Evolutionary conservation across 2,329 filamentous ascomycete species (phyloP).

Genomic region (Didymella sp.): DNA sequence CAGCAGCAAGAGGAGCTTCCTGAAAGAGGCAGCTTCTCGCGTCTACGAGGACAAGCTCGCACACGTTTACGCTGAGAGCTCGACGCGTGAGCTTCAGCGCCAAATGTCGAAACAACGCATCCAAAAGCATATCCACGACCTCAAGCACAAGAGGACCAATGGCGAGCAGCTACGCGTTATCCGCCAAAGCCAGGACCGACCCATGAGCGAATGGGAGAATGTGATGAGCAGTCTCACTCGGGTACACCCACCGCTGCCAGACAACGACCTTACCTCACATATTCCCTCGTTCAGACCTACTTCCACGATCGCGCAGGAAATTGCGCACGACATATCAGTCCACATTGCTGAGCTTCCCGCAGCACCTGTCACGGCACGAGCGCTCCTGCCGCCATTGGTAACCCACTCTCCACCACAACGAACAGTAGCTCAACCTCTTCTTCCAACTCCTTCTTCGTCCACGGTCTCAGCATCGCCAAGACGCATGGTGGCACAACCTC

Average conservation of each 20-base stretch:
- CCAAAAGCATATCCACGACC: conserved; percentile 53
- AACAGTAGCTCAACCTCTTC: conserved; percentile 39
- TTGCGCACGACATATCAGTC: conserved; percentile 17
- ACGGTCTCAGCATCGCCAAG: conserved; percentile 31
- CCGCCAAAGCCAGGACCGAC: conserved; percentile 52
- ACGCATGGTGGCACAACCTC: conserved; percentile 38
- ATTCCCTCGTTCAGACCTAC: conserved; percentile 36
- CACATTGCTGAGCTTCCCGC: conserved; percentile 32
- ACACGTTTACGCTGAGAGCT: conserved; percentile 43
- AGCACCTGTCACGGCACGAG: conserved; percentile 2
- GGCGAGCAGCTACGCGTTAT: conserved; percentile 45
- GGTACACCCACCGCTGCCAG: conserved; percentile 25
- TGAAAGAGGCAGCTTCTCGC: conserved; percentile 66
- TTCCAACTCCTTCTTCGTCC: conserved; percentile 41
- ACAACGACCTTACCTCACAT: conserved; percentile 40
- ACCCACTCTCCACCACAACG: conserved; percentile 29
- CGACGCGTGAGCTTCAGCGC: conserved; percentile 46
- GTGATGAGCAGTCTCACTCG: conserved; percentile 43
- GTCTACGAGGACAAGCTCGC: conserved; percentile 63
- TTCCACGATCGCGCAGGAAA: conserved; percentile 29
- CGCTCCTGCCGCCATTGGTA: conserved; percentile 23
- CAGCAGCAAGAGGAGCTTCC: conserved; percentile 62
- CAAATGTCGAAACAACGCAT: conserved; percentile 54
- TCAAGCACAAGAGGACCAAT: conserved; percentile 48
- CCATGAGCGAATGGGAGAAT: conserved; percentile 50